Evolutionary conservation across 2,329 filamentous ascomycete genomes (phyloP).

Genomic region (Pochonia chlamydosporia): DNA sequence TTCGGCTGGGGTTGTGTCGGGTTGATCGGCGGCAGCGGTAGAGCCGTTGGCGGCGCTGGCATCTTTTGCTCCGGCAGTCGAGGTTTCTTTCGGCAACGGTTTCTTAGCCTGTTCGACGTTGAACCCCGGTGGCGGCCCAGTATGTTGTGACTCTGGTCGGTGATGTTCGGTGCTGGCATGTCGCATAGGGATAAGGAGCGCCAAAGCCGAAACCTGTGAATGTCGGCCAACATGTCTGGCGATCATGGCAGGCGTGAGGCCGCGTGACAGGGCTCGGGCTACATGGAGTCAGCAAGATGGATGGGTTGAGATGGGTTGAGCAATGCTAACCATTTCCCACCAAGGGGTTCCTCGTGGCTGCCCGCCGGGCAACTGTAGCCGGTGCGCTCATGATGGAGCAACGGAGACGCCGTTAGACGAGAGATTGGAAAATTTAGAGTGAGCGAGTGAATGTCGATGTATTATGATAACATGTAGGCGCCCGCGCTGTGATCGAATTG

Average conservation of each 20-base stretch:
- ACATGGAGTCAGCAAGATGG: slow-evolving; percentile 9
- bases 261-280: slow-evolving; percentile 43
- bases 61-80: slow-evolving; percentile 24
- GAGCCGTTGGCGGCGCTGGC: slow-evolving; percentile 20
- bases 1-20: slow-evolving; percentile 32
- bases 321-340: slow-evolving; percentile 37
- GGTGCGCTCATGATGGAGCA: slow-evolving; percentile 47
- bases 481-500: slow-evolving; percentile 1
- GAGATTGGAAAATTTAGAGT: background rate
- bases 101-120: slow-evolving; percentile 87
- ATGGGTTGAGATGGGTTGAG: slow-evolving; percentile 1
- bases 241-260: slow-evolving; percentile 40
- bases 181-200: slow-evolving; percentile 52
- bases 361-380: slow-evolving; percentile 48
- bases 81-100: slow-evolving; percentile 57
- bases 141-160: slow-evolving; percentile 41
- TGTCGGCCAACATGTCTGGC: slow-evolving; percentile 41
- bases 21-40: slow-evolving; percentile 21
- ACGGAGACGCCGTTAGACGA: background rate
- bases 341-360: slow-evolving; percentile 47
- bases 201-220: slow-evolving; percentile 44
- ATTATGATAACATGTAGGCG: slow-evolving; percentile 5
- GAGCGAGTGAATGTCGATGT: background rate
- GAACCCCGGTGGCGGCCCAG: slow-evolving; percentile 80
- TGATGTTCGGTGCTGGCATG: slow-evolving; percentile 55